A percentile compares a stretch with the other conserved stretches of the same genome.
phyloP scores from a whole-genome alignment of 2,329 filamentous ascomycete genomes.

The Cladobotryum mycophilum region DNA sequence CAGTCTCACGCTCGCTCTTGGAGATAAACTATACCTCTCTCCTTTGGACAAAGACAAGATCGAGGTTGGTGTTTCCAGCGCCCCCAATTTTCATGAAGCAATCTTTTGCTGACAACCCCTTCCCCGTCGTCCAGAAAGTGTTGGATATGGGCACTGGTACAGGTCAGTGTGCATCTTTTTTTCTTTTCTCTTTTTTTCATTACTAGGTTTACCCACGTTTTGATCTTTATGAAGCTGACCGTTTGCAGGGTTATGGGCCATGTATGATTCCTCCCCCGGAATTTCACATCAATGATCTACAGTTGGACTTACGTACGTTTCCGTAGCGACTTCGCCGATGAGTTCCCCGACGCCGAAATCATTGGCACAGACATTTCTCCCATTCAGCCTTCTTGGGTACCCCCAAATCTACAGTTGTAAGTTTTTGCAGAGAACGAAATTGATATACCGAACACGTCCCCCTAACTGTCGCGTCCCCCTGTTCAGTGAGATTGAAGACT shows the following conservation, averaged over 20 bases:
- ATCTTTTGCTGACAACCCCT: too few relatives aligned
- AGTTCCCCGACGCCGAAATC: slow-evolving; percentile 35
- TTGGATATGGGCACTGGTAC: slow-evolving; percentile 24
- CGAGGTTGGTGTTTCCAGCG: slow-evolving; percentile 1
- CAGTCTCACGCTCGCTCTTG: slow-evolving; percentile 20
- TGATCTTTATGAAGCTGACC: background rate
- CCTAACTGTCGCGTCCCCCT: background rate
- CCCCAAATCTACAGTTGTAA: slow-evolving; percentile 10
- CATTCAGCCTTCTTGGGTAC: slow-evolving; percentile 48
- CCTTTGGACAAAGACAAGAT: slow-evolving; percentile 12
- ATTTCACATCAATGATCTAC: background rate
- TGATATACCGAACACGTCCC: background rate
- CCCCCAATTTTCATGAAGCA: too few relatives aligned
- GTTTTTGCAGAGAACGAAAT: background rate
- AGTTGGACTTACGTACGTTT: slow-evolving; percentile 15
- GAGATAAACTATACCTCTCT: slow-evolving; percentile 19
- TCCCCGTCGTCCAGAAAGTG: slow-evolving; percentile 17
- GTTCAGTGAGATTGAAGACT: slow-evolving; percentile 26
- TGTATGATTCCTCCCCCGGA: slow-evolving; percentile 9
- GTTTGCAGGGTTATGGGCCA: slow-evolving; percentile 9
- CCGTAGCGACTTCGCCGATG: slow-evolving; percentile 48
- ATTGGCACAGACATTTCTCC: slow-evolving; percentile 51
- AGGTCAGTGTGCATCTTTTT: slow-evolving; percentile 5
- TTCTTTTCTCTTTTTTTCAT: too few relatives aligned
- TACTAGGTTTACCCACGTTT: background rate